Base-by-base conservation (phyloP, 116 monocot species). In the Zostera marina region DNA sequence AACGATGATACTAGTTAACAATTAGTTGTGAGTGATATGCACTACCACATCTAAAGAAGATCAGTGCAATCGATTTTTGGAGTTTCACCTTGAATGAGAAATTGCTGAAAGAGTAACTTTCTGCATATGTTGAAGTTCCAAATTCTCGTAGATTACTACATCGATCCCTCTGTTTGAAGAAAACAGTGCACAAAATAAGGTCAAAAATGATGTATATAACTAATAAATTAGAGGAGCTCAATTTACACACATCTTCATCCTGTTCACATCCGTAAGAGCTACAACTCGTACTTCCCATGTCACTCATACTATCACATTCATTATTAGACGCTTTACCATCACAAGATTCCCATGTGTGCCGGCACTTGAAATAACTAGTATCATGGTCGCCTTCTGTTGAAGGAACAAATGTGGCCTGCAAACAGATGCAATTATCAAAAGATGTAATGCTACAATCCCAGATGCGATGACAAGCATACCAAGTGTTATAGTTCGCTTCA, bases 81-180 rank as follows among this genome's bases (percentile, higher is more conserved):
- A 54, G 7, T 22, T 39, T 9, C 51, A 89, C 98, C 90, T 98
- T 98, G 24, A 83, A 98, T 21, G 98, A 98, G 68, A 98, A 98
- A 59, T 98, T 90, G 66, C 98, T 98, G 66, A 98, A 98, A 14
- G 98, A 90, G 66, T 90, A 98, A 20, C 72, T 80, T 19, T 63
- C 56, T 9, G 42, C 19, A 43, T 64, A 63, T 5, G 42, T 73
- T 0, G 68, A 54, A 8, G 63, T 65, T 59, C 68, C 79, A 70
- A 98, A 83, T 2, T 90, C 82, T 32, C 70, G 71, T 70, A 98
- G 70, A 25, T 73, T 82, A 51, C 76, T 69, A 59, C 64, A 98
- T 60, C 81, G 74, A 72, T 90, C 98, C 8, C 66, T 85, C 98
- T 98, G 71, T 51, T 63, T 24, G 56, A 10, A 11, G 13, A 53